These are phyloP conservation scores for Phialophora chinensis DNA, from an alignment of 2,329 filamentous ascomycete species.

Conservation along the genomic window DNA sequence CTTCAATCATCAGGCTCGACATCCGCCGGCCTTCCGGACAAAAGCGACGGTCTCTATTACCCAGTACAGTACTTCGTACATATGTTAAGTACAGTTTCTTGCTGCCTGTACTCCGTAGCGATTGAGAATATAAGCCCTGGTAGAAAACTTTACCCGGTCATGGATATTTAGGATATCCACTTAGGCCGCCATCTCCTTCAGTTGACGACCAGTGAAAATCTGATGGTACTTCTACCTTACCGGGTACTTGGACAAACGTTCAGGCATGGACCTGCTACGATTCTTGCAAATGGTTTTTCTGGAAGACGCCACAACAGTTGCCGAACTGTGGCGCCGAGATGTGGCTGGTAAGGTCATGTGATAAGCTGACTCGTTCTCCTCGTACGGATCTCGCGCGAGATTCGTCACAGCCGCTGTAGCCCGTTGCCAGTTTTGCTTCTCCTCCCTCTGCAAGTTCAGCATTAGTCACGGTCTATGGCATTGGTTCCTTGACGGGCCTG, in stretches of 20 bases:
- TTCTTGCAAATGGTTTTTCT: background rate
- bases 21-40: background rate
- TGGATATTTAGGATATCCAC: background rate
- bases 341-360: background rate
- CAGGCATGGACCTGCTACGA: background rate
- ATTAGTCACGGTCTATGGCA: slow-evolving; percentile 8
- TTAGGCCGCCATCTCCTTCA: background rate
- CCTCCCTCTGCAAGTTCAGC: background rate
- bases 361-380: background rate
- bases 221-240: too few relatives aligned
- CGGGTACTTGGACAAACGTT: background rate
- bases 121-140: background rate
- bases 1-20: background rate
- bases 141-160: background rate
- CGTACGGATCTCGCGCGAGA: background rate
- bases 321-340: background rate
- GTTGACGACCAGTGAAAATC: too few relatives aligned
- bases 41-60: background rate
- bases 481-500: slow-evolving; percentile 14
- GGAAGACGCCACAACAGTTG: background rate
- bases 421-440: background rate
- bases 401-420: background rate
- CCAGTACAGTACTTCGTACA: too few relatives aligned
- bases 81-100: background rate
- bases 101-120: background rate